Conservation (phyloP, 352 stramenopile genomes). For the Pythium phragmitis region DNA sequence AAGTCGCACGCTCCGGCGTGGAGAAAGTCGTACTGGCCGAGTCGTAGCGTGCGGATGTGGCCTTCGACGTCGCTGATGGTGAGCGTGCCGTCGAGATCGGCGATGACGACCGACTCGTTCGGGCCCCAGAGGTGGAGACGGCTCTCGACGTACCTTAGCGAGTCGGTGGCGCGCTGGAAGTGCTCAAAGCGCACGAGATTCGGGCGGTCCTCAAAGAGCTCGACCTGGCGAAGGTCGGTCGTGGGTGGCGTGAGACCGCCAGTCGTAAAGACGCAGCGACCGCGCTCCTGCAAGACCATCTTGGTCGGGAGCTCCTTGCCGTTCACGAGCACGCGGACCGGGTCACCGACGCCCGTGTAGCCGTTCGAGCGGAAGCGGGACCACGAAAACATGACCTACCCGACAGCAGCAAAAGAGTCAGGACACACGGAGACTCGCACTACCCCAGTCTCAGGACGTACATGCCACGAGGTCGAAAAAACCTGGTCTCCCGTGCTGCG, state of each 20-base stretch:
- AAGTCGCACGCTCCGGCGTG: conserved; percentile 78
- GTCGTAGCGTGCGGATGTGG: conserved; percentile 79
- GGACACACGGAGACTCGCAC: no score
- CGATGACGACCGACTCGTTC: conserved; percentile 80
- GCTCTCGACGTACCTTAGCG: conserved; percentile 69
- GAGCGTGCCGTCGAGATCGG: conserved; percentile 80
- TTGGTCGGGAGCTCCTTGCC: conserved; percentile 72
- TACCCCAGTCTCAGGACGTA: conserved; percentile 24
- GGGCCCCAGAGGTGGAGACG: conserved; percentile 75
- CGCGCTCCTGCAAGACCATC: conserved; percentile 70
- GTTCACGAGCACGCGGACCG: conserved; percentile 74
- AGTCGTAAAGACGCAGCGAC: conserved; percentile 64
- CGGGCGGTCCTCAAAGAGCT: conserved; percentile 57
- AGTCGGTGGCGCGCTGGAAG: conserved; percentile 65
- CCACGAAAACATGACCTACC: conserved; percentile 63
- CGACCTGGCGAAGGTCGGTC: conserved; percentile 47
- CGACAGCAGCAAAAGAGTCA: neutral
- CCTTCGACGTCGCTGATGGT: conserved; percentile 86
- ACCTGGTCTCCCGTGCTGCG: conserved; percentile 55
- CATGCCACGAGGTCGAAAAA: conserved; percentile 75
- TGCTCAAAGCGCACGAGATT: conserved; percentile 82
- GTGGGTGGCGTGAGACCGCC: conserved; percentile 57
- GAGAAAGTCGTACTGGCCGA: conserved; percentile 83
- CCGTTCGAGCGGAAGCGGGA: conserved; percentile 66
- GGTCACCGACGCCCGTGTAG: conserved; percentile 62